A percentile compares a stretch with the other conserved stretches of the same genome.
Evolutionary conservation across 2,329 filamentous ascomycete species (phyloP).

Genomic region (Phyllosticta citriasiana): DNA sequence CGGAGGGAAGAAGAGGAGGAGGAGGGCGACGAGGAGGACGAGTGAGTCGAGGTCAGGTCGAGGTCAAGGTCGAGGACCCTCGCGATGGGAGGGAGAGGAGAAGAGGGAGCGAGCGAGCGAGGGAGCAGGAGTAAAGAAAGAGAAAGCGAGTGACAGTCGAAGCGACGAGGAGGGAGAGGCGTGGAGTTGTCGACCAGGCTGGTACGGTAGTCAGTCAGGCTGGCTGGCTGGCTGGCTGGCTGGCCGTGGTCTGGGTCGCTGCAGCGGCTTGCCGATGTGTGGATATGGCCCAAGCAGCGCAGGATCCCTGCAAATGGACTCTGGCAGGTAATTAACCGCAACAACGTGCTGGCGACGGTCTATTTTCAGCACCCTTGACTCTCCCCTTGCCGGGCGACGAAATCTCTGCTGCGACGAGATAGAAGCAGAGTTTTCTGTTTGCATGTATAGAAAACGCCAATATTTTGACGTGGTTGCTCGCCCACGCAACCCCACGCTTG

Average conservation of each 20-base stretch:
- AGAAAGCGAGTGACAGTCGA: neutral
- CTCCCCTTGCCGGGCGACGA: neutral
- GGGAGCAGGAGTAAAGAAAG: conserved; percentile 5
- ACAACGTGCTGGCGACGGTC: neutral
- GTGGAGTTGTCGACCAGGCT: neutral
- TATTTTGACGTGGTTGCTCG: too few species aligned
- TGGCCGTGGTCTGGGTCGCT: neutral
- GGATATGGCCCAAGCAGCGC: neutral
- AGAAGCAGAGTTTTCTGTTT: too few species aligned
- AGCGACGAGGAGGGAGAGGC: conserved; percentile 1
- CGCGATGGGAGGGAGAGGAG: neutral
- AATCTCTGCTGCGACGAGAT: too few species aligned
- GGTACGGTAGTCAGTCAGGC: neutral
- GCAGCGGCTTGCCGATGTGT: neutral
- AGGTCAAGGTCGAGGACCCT: conserved; percentile 7
- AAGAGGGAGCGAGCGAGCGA: conserved; percentile 4
- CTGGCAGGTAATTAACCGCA: neutral
- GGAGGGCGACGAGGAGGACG: neutral
- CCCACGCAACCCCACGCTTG: neutral
- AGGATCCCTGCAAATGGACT: neutral
- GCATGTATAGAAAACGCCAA: too few species aligned
- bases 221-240: neutral
- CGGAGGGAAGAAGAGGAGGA: conserved; percentile 2
- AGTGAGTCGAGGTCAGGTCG: conserved; percentile 2
- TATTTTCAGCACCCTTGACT: neutral